These are phyloP conservation scores for Arthrobotrys pseudoclavata DNA, from an alignment of 2,329 filamentous ascomycete species.

Conservation along the genomic window DNA sequence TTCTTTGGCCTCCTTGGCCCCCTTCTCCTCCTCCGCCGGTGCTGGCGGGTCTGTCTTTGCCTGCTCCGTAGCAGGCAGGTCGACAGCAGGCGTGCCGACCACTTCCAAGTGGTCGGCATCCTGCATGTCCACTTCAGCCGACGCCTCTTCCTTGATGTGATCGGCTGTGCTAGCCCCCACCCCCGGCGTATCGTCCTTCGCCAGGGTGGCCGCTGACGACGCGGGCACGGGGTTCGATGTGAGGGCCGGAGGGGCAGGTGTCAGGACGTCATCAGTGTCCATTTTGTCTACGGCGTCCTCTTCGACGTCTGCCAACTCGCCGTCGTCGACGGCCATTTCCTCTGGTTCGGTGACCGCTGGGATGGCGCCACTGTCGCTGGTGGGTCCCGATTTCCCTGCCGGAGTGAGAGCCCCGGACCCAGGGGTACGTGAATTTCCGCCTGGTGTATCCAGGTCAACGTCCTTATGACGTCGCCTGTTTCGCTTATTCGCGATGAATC, in stretches of 20 bases:
- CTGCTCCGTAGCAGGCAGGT: constrained; percentile 55
- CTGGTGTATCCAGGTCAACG: constrained; percentile 59
- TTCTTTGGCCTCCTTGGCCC: constrained; percentile 59
- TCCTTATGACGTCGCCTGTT: constrained; percentile 60
- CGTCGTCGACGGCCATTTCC: constrained; percentile 58
- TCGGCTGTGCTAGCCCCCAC: constrained; percentile 32
- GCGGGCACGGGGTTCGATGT: constrained; percentile 26
- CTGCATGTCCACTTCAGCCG: constrained; percentile 60
- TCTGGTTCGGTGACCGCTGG: constrained; percentile 36
- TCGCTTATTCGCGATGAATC: constrained; percentile 58
- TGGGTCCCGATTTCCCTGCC: constrained; percentile 38
- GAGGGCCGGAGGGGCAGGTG: constrained; percentile 41
- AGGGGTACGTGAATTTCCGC: constrained; percentile 58
- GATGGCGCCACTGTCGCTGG: constrained; percentile 40
- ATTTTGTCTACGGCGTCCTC: constrained; percentile 60
- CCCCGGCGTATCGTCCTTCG: constrained; percentile 42
- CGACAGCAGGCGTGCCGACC: constrained; percentile 38
- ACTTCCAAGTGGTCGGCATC: constrained; percentile 54
- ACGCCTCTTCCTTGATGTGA: constrained; percentile 36
- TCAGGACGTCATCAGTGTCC: constrained; percentile 56
- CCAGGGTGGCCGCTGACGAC: constrained; percentile 18
- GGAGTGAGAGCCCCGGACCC: constrained; percentile 45
- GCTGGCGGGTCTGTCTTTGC: constrained; percentile 30
- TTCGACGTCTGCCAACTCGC: constrained; percentile 55
- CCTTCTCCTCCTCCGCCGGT: constrained; percentile 9